Evolutionary conservation across 2,329 filamentous ascomycete species (phyloP).

Genomic region (Paramyrothecium roridum): DNA sequence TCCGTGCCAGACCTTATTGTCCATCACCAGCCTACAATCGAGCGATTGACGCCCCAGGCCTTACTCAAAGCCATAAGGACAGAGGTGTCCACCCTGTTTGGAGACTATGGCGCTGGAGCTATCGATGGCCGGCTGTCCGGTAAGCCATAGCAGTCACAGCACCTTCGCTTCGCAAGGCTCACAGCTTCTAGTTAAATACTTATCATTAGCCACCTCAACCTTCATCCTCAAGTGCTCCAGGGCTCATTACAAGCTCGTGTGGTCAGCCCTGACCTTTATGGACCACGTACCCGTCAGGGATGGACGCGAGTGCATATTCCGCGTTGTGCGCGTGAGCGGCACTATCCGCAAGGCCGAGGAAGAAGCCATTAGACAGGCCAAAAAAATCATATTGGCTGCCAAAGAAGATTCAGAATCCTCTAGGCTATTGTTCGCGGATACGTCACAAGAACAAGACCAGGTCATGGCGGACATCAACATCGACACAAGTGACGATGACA

Average conservation of each 20-base stretch:
- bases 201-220: slow-evolving; percentile 88
- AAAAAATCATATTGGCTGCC: slow-evolving; percentile 66
- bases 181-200: slow-evolving; percentile 76
- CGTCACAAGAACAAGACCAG: slow-evolving; percentile 24
- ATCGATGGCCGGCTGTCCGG: slow-evolving; percentile 67
- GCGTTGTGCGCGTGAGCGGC: slow-evolving; percentile 83
- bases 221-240: slow-evolving; percentile 85
- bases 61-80: slow-evolving; percentile 69
- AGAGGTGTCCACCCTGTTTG: slow-evolving; percentile 71
- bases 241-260: slow-evolving; percentile 80
- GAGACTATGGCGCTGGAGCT: slow-evolving; percentile 82
- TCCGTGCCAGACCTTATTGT: slow-evolving; percentile 60
- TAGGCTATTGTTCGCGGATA: slow-evolving; percentile 13
- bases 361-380: slow-evolving; percentile 78
- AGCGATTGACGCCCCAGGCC: slow-evolving; percentile 62
- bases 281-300: slow-evolving; percentile 60
- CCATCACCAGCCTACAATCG: slow-evolving; percentile 76
- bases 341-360: slow-evolving; percentile 92
- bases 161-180: background rate
- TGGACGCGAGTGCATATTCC: slow-evolving; percentile 70
- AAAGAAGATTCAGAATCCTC: slow-evolving; percentile 35
- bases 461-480: slow-evolving; percentile 40
- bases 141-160: slow-evolving; percentile 29
- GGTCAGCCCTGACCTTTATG: slow-evolving; percentile 84
- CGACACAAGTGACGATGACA: slow-evolving; percentile 41